These are phyloP conservation scores for Epichloe glyceriae DNA, from an alignment of 2,329 filamentous ascomycete species.

Conservation along the genomic window DNA sequence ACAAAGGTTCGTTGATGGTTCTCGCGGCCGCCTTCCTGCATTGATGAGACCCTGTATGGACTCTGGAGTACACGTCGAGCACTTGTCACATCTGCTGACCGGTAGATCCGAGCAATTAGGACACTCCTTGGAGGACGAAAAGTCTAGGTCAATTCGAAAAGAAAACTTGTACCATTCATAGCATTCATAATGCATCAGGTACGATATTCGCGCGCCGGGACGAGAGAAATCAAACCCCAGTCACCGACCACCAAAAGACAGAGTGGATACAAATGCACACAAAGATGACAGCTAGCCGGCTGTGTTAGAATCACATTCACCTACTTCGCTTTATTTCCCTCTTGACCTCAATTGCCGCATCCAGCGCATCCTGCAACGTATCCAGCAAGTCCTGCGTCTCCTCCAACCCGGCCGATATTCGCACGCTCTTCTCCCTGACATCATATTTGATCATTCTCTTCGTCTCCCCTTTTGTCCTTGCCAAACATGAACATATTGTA, in stretches of 20 bases:
- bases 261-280: too few relatives aligned
- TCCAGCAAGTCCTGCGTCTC: conserved; percentile 27
- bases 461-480: conserved; percentile 22
- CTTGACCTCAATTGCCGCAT: conserved; percentile 8
- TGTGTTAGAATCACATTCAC: neutral
- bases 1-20: too few relatives aligned
- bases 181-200: too few relatives aligned
- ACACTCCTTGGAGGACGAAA: neutral
- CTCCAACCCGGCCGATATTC: conserved; percentile 36
- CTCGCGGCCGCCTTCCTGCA: neutral
- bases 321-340: neutral
- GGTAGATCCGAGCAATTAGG: neutral
- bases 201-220: too few relatives aligned
- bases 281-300: too few relatives aligned
- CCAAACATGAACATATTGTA: conserved; percentile 34
- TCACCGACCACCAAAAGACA: too few relatives aligned
- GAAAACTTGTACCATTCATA: too few relatives aligned
- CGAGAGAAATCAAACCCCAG: too few relatives aligned
- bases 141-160: neutral
- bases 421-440: conserved; percentile 27
- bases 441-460: conserved; percentile 26
- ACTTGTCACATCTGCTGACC: neutral
- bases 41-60: neutral
- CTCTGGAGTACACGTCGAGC: neutral
- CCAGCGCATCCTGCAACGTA: conserved; percentile 13